A percentile compares a stretch with the other conserved stretches of the same genome.
phyloP scores from a whole-genome alignment of 2,329 filamentous ascomycete species.

The Aspergillus oerlinghausenensis region DNA sequence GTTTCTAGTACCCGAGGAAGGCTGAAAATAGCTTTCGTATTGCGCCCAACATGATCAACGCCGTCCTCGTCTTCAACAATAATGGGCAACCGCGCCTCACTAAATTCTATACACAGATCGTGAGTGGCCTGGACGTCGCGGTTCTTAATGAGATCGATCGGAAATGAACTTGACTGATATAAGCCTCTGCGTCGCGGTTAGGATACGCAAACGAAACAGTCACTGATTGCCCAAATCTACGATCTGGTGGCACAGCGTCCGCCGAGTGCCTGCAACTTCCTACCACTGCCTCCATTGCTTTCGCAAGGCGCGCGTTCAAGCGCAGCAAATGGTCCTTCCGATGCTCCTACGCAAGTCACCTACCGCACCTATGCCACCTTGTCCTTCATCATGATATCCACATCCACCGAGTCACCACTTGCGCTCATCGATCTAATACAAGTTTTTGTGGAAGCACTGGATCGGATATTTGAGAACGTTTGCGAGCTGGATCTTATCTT shows the following conservation, averaged over 20 bases:
- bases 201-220: constrained; percentile 97
- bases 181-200: constrained; percentile 37
- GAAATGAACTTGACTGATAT: not conserved
- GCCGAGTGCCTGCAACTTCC: constrained; percentile 92
- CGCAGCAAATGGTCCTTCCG: constrained; percentile 60
- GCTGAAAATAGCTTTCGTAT: not conserved
- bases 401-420: constrained; percentile 90
- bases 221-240: constrained; percentile 95
- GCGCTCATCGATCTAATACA: constrained; percentile 95
- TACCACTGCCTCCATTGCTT: constrained; percentile 69
- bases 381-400: constrained; percentile 97
- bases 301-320: constrained; percentile 47
- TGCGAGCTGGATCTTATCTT: constrained; percentile 98
- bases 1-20: not conserved
- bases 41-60: constrained; percentile 76
- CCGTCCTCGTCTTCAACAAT: constrained; percentile 97
- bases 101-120: constrained; percentile 97
- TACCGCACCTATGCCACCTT: constrained; percentile 98
- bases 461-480: constrained; percentile 95
- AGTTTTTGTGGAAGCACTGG: constrained; percentile 93
- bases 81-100: constrained; percentile 93
- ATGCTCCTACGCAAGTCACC: constrained; percentile 90
- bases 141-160: not conserved
- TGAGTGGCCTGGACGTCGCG: constrained; percentile 36
- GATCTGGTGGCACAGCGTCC: constrained; percentile 88